Percentiles rank a stretch among this genome's conserved stretches.
Conservation (phyloP, 495 filamentous ascomycete species). For the Aspergillus baeticus region DNA sequence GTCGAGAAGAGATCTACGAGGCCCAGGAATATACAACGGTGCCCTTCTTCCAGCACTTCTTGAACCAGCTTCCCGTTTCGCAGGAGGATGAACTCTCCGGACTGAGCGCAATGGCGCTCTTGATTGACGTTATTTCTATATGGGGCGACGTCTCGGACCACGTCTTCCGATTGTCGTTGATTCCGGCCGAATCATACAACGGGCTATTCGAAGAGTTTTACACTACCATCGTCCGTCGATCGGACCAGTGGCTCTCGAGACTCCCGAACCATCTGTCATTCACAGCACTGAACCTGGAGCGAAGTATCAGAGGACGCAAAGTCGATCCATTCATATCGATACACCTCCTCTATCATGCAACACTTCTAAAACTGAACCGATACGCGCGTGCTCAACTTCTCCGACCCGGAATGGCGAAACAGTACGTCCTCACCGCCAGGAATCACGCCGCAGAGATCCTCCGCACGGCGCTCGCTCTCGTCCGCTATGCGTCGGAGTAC, state of each 20-base stretch:
- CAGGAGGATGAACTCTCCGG: conserved; percentile 30
- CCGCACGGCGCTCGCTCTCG: conserved; percentile 27
- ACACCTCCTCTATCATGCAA: conserved; percentile 61
- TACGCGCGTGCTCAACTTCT: conserved; percentile 47
- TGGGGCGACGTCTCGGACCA: conserved; percentile 64
- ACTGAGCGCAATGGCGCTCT: conserved; percentile 56
- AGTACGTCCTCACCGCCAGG: conserved; percentile 39
- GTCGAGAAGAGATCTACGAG: conserved; percentile 57
- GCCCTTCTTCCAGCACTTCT: conserved; percentile 55
- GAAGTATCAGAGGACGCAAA: conserved; percentile 43
- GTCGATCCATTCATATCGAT: conserved; percentile 55
- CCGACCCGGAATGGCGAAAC: conserved; percentile 24
- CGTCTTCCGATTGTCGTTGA: conserved; percentile 53
- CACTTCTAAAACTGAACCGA: conserved; percentile 61
- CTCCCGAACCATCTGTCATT: conserved; percentile 48
- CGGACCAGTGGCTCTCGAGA: conserved; percentile 48
- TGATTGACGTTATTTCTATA: conserved; percentile 59
- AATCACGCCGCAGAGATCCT: conserved; percentile 45
- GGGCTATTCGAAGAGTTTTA: conserved; percentile 51
- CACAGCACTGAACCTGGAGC: conserved; percentile 49
- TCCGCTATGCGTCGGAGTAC: conserved; percentile 26
- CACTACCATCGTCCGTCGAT: conserved; percentile 40
- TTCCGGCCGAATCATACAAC: conserved; percentile 40
- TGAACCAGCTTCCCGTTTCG: conserved; percentile 28
- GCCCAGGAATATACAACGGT: conserved; percentile 48